phyloP scores from a whole-genome alignment of 495 filamentous ascomycete genomes.

The Amniculicola lignicola region DNA sequence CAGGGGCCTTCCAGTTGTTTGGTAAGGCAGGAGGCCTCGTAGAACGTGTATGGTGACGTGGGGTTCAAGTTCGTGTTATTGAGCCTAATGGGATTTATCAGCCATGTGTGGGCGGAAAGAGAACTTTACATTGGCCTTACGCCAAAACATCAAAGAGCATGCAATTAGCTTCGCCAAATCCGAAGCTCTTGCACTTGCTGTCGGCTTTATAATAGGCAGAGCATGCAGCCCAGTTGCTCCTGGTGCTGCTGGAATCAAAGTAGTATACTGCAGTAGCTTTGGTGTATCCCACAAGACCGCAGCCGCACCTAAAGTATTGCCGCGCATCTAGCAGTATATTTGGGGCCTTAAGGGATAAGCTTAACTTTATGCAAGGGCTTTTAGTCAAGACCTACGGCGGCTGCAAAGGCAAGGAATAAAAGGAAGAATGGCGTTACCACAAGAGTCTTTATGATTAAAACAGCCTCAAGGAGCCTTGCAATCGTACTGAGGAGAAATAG shows the following conservation, averaged over 20 bases:
- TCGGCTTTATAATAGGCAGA: constrained; percentile 25
- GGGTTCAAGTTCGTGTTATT: constrained; percentile 30
- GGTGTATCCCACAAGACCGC: constrained; percentile 30
- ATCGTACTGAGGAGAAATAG: no score
- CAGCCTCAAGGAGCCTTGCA: no score
- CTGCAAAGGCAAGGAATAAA: no score
- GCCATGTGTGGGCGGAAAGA: background rate
- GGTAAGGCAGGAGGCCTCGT: constrained; percentile 15
- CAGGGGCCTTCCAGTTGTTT: no score
- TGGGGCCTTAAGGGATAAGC: no score
- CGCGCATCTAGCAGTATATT: no score
- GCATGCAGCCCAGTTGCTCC: constrained; percentile 28
- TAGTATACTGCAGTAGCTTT: constrained; percentile 24
- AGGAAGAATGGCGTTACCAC: no score
- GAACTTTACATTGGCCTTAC: constrained; percentile 9
- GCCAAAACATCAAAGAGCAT: constrained; percentile 25
- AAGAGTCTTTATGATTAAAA: no score
- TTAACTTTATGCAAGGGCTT: no score
- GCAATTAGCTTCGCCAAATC: constrained; percentile 31
- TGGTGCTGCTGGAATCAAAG: constrained; percentile 30
- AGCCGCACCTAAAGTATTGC: no score
- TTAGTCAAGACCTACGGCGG: no score
- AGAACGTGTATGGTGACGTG: constrained; percentile 33
- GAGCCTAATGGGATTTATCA: background rate
- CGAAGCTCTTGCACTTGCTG: constrained; percentile 29